These are phyloP conservation scores for Nadsonia fulvescens DNA, from an alignment of 805 yeast genomes.

Conservation along the genomic window DNA sequence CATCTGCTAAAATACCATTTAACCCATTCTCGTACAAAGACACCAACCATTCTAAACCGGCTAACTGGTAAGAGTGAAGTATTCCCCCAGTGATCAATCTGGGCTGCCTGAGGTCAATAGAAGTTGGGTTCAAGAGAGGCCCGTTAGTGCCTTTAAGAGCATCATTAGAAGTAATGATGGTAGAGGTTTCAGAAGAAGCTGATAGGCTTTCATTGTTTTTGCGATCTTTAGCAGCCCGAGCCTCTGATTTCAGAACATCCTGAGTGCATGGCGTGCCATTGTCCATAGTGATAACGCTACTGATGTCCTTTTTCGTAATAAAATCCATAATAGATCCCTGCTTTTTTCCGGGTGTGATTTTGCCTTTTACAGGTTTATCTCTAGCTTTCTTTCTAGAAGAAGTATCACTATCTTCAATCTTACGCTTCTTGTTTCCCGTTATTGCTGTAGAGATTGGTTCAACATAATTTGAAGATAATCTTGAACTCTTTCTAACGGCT, in stretches of 20 bases:
- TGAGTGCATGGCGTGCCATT: background rate
- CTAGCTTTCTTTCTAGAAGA: too few species aligned
- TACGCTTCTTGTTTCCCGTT: too few species aligned
- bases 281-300: too few species aligned
- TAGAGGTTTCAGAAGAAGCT: too few species aligned
- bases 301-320: too few species aligned
- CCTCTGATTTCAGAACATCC: slow-evolving; percentile 1
- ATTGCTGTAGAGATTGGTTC: too few species aligned
- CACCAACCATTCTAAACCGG: slow-evolving; percentile 81
- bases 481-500: slow-evolving; percentile 1
- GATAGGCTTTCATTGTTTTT: background rate
- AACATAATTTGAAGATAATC: too few species aligned
- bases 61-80: slow-evolving; percentile 70
- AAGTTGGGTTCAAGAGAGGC: too few species aligned
- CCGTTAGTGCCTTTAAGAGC: slow-evolving; percentile 11
- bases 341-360: too few species aligned
- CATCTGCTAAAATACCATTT: slow-evolving; percentile 91
- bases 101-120: slow-evolving; percentile 28
- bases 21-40: slow-evolving; percentile 84
- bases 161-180: slow-evolving; percentile 9
- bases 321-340: too few species aligned
- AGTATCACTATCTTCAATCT: too few species aligned
- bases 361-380: too few species aligned
- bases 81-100: slow-evolving; percentile 33
- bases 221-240: background rate